Percentiles rank a stretch among this genome's conserved stretches.
phyloP scores from a whole-genome alignment of 306 rosid species.

The Castanopsis chinensis region DNA sequence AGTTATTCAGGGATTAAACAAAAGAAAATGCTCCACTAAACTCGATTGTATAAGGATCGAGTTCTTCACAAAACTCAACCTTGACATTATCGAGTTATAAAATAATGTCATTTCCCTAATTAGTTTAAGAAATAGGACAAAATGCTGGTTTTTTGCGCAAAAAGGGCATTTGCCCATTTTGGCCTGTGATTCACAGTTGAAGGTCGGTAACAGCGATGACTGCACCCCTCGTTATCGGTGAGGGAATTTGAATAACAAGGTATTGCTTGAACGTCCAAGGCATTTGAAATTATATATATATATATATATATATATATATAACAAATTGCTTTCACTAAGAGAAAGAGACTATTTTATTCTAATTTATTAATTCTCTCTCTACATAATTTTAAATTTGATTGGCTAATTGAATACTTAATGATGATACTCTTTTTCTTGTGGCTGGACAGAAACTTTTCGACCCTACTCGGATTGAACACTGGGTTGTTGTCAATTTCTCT shows the following conservation, averaged over 20 bases:
- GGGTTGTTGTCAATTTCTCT: conserved; percentile 91
- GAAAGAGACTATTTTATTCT: neutral
- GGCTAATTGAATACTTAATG: conserved; percentile 6
- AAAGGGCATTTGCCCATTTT: too few species aligned
- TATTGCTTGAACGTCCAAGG: conserved; percentile 22
- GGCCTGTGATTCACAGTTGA: conserved; percentile 73
- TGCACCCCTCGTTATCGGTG: conserved; percentile 75
- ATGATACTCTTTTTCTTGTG: conserved; percentile 15
- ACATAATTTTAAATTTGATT: conserved; percentile 14
- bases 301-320: neutral
- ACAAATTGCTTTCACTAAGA: neutral
- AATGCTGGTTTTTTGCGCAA: too few species aligned
- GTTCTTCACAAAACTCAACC: too few species aligned
- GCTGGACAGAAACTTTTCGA: conserved; percentile 52
- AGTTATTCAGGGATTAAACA: too few species aligned
- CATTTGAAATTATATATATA: neutral
- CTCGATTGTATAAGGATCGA: too few species aligned
- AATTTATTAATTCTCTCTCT: neutral
- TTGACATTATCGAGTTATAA: too few species aligned
- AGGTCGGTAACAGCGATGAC: conserved; percentile 70
- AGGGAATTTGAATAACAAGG: conserved; percentile 90
- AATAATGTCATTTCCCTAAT: too few species aligned
- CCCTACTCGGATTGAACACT: conserved; percentile 50
- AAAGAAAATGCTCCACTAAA: too few species aligned
- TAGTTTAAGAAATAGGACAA: too few species aligned